Conservation (phyloP, 23 red algal genomes). For the Gracilaria caudata region DNA sequence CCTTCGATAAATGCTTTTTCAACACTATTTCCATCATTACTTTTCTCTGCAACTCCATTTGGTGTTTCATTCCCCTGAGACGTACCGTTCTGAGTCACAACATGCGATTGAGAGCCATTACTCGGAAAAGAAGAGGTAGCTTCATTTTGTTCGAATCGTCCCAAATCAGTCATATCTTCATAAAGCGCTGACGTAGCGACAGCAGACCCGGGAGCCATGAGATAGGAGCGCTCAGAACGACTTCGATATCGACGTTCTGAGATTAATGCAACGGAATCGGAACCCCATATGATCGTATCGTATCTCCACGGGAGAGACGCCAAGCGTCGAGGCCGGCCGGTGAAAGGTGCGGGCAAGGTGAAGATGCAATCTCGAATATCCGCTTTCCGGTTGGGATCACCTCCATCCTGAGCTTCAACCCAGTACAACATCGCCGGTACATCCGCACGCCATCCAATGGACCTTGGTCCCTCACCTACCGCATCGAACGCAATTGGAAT, state of each 20-base stretch:
- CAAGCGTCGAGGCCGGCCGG: constrained; percentile 48
- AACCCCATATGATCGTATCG: constrained; percentile 84
- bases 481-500: constrained; percentile 94
- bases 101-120: neutral
- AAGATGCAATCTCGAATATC: constrained; percentile 84
- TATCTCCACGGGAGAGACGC: constrained; percentile 77
- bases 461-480: constrained; percentile 71
- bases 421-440: constrained; percentile 75
- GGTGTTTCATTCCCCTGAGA: neutral
- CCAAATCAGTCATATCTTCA: neutral
- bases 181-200: neutral
- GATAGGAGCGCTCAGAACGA: constrained; percentile 78
- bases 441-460: constrained; percentile 89
- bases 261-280: constrained; percentile 79
- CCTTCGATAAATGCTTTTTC: no score
- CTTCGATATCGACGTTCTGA: constrained; percentile 89
- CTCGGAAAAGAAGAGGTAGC: neutral
- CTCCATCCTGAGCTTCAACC: constrained; percentile 92
- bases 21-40: neutral
- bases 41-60: neutral
- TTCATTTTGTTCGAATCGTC: constrained; percentile 7
- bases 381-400: constrained; percentile 79
- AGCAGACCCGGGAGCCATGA: constrained; percentile 61
- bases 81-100: neutral
- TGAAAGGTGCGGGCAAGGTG: constrained; percentile 81